Conservation (phyloP, 2,329 filamentous ascomycete genomes). For the Sporothrix protearum region DNA sequence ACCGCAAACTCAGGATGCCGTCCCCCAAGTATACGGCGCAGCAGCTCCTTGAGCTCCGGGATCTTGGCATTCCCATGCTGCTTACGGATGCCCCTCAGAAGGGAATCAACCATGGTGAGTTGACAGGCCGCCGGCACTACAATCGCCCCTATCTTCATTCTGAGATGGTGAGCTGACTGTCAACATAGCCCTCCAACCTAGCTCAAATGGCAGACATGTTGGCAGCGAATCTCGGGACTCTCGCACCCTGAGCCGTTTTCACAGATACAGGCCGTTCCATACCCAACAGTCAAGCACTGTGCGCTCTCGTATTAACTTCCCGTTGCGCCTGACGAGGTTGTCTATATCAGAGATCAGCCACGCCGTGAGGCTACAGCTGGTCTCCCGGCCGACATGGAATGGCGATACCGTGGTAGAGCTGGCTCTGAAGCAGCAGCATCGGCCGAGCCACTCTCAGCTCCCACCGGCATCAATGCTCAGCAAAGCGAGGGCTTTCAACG, state of each 20-base stretch:
- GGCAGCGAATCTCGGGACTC: slow-evolving; percentile 21
- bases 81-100: slow-evolving; percentile 22
- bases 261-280: slow-evolving; percentile 23
- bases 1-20: slow-evolving; percentile 22
- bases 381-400: slow-evolving; percentile 30
- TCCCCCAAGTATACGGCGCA: slow-evolving; percentile 26
- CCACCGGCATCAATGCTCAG: slow-evolving; percentile 51
- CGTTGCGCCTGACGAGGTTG: slow-evolving; percentile 39
- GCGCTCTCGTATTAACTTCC: slow-evolving; percentile 34
- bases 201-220: neutral
- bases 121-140: neutral
- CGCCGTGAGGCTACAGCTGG: neutral
- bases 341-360: slow-evolving; percentile 30
- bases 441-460: slow-evolving; percentile 51
- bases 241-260: slow-evolving; percentile 22
- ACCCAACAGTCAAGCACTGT: neutral
- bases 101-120: slow-evolving; percentile 24
- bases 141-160: neutral
- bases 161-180: neutral
- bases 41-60: slow-evolving; percentile 28
- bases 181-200: neutral
- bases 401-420: slow-evolving; percentile 42
- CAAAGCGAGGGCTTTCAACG: slow-evolving; percentile 63
- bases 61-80: neutral
- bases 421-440: slow-evolving; percentile 46